A percentile compares a stretch with the other conserved stretches of the same genome.
phyloP scores from a whole-genome alignment of 2,329 filamentous ascomycete genomes.

The Botrytis medusae region DNA sequence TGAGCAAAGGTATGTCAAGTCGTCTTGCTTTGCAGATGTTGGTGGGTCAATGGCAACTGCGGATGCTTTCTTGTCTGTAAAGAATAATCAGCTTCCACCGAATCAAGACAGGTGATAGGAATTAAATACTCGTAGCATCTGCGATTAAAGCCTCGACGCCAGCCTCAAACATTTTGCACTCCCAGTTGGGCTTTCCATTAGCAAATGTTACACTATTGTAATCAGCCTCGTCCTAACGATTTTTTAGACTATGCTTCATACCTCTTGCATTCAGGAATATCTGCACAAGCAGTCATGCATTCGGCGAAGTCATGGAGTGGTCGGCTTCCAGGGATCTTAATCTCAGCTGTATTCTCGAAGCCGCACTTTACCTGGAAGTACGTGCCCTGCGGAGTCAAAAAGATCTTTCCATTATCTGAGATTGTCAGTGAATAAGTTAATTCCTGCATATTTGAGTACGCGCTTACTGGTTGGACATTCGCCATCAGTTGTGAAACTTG shows the following conservation, averaged over 20 bases:
- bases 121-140: slow-evolving; percentile 7
- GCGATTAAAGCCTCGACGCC: background rate
- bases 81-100: background rate
- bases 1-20: background rate
- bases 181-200: slow-evolving; percentile 5
- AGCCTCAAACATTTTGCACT: slow-evolving; percentile 6
- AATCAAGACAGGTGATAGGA: background rate
- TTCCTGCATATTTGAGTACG: background rate
- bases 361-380: slow-evolving; percentile 17
- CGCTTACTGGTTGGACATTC: slow-evolving; percentile 10
- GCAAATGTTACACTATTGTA: background rate
- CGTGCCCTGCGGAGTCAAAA: slow-evolving; percentile 7
- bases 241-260: background rate
- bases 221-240: background rate
- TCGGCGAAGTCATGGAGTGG: slow-evolving; percentile 16
- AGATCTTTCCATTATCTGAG: slow-evolving; percentile 1
- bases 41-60: slow-evolving; percentile 9
- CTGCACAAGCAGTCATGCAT: slow-evolving; percentile 17
- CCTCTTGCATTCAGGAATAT: slow-evolving; percentile 12
- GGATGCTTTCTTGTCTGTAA: background rate
- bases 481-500: slow-evolving; percentile 6
- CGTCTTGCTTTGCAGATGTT: background rate
- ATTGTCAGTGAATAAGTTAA: background rate
- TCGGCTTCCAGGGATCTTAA: background rate
- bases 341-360: slow-evolving; percentile 4